Percentiles rank a stretch among this genome's conserved stretches.
These are phyloP conservation scores for Tanacetum coccineum DNA, from an alignment of 129 eudicot genomes.

Conservation along the genomic window DNA sequence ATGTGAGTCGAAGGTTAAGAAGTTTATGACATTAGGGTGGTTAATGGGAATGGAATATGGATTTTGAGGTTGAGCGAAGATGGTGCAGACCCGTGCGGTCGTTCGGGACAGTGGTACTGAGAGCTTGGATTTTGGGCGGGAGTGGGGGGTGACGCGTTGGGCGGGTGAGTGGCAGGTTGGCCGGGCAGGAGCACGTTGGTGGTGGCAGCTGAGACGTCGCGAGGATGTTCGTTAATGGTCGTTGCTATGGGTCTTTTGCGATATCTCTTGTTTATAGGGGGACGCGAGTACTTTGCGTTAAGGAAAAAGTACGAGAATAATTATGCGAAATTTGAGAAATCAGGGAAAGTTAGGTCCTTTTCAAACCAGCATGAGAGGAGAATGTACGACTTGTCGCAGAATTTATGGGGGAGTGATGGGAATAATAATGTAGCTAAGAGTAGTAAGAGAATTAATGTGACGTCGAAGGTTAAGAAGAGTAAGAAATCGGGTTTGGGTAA, in stretches of 20 bases:
- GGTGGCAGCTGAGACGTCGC: too few species aligned
- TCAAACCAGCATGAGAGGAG: constrained; percentile 56
- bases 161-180: too few species aligned
- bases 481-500: constrained; percentile 12
- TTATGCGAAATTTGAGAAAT: constrained; percentile 20
- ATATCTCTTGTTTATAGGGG: too few species aligned
- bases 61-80: constrained; percentile 14
- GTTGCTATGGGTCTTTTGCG: too few species aligned
- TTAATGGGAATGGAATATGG: constrained; percentile 17
- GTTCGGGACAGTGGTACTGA: constrained; percentile 1
- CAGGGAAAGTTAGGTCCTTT: constrained; percentile 38
- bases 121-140: too few species aligned
- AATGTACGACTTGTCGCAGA: constrained; percentile 48
- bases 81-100: constrained; percentile 17
- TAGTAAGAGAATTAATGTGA: constrained; percentile 25
- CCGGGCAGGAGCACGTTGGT: too few species aligned
- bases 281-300: too few species aligned
- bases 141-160: too few species aligned
- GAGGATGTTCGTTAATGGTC: too few species aligned
- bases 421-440: constrained; percentile 9
- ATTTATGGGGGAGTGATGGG: constrained; percentile 45
- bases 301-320: constrained; percentile 49
- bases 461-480: constrained; percentile 21
- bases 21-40: constrained; percentile 7
- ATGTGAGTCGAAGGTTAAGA: constrained; percentile 25